Evolutionary conservation across 2,329 filamentous ascomycete genomes (phyloP).

Genomic region (Trichoderma oligosporum): DNA sequence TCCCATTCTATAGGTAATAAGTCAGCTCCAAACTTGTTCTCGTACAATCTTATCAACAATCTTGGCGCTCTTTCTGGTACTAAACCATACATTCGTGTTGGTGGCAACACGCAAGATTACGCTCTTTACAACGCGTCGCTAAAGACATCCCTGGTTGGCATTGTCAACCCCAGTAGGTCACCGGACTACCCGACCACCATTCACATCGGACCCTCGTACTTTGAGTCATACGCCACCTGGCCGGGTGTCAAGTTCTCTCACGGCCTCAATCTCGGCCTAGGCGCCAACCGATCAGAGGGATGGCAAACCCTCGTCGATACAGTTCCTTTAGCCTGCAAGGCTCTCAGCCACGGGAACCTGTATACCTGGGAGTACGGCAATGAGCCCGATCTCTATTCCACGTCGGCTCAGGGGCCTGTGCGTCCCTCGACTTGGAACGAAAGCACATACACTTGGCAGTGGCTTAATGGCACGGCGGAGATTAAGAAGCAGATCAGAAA

Average conservation of each 20-base stretch:
- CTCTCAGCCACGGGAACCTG: slow-evolving; percentile 48
- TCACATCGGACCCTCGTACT: slow-evolving; percentile 57
- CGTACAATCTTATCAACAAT: slow-evolving; percentile 57
- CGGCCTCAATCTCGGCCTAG: slow-evolving; percentile 57
- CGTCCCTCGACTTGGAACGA: slow-evolving; percentile 54
- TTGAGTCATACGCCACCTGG: slow-evolving; percentile 59
- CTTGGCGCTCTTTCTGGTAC: slow-evolving; percentile 50
- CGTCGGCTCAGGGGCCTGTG: slow-evolving; percentile 48
- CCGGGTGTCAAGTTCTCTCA: slow-evolving; percentile 54
- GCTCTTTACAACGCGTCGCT: slow-evolving; percentile 56
- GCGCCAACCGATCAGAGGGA: slow-evolving; percentile 48
- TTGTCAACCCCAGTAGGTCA: slow-evolving; percentile 46
- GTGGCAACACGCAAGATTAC: slow-evolving; percentile 66
- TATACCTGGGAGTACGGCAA: slow-evolving; percentile 58
- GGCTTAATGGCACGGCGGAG: slow-evolving; percentile 50
- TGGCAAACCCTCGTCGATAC: slow-evolving; percentile 52
- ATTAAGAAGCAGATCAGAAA: slow-evolving; percentile 45
- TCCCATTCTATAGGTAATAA: slow-evolving; percentile 42
- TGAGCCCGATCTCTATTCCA: slow-evolving; percentile 50
- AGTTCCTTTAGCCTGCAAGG: slow-evolving; percentile 54
- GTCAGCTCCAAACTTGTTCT: slow-evolving; percentile 55
- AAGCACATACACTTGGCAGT: slow-evolving; percentile 52
- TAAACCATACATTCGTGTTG: slow-evolving; percentile 59
- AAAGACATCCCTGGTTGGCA: slow-evolving; percentile 49
- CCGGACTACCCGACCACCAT: slow-evolving; percentile 59